Evolutionary conservation across 139 green algal species (phyloP).

Genomic region (Nannochloris sp.): DNA sequence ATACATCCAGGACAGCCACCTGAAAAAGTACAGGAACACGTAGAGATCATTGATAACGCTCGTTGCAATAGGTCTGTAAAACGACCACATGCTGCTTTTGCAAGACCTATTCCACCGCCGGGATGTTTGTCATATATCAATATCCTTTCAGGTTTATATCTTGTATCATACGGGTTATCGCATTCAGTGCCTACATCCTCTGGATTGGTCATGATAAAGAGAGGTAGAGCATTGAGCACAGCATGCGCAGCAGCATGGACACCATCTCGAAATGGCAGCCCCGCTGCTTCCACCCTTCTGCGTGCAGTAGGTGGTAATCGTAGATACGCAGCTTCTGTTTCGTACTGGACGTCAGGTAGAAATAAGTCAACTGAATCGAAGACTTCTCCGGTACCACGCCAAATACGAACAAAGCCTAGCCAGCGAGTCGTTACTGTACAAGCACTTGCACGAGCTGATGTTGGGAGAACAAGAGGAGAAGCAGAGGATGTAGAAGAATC

Average conservation of each 20-base stretch:
- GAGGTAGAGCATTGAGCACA: constrained; percentile 79
- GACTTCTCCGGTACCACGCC: constrained; percentile 45
- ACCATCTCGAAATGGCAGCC: constrained; percentile 59
- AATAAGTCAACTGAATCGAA: constrained; percentile 90
- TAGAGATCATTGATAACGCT: constrained; percentile 61
- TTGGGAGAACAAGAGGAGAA: background rate
- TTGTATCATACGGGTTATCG: constrained; percentile 64
- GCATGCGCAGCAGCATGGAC: constrained; percentile 86
- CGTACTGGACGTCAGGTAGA: constrained; percentile 73
- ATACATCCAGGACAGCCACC: constrained; percentile 80
- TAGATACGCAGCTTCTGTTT: constrained; percentile 77
- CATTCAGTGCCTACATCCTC: constrained; percentile 71
- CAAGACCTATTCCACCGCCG: constrained; percentile 77
- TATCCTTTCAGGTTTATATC: constrained; percentile 79
- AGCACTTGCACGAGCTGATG: background rate
- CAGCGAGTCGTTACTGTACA: constrained; percentile 57
- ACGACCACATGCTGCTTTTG: constrained; percentile 46
- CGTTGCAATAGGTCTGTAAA: constrained; percentile 59
- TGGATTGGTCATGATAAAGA: constrained; percentile 61
- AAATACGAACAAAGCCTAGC: constrained; percentile 74
- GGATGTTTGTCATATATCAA: constrained; percentile 88
- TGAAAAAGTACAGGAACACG: constrained; percentile 55
- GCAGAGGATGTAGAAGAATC: background rate
- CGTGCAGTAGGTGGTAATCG: constrained; percentile 60
- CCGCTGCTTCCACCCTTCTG: constrained; percentile 1